Base-by-base conservation (phyloP, 1,284 basidiomycete species). In the Pyrrhoderma lamaoense region DNA sequence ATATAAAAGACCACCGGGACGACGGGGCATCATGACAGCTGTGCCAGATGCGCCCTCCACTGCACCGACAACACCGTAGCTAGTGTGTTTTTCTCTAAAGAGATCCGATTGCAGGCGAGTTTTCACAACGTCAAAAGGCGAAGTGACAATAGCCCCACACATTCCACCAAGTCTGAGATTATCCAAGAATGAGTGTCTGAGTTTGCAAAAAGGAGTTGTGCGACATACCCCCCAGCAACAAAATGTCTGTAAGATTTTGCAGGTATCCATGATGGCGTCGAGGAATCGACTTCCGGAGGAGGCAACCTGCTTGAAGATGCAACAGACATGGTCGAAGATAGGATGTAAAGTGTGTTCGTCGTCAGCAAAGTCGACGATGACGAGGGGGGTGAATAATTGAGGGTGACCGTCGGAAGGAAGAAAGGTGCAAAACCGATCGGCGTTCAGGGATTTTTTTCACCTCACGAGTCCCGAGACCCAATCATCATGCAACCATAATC, bases 101-200 rank as follows among this genome's bases (percentile, higher is more conserved):
- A 97, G 70, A 67, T 87, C 86, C 0, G 93, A 96, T 69, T 99
- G 95, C 8, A 99, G 73, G 3, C 95, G 84, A 23, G 96, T 99
- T 70, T 99, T 99, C 59, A 99, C 94, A 23, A 99, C 92, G 67
- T 99, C 95, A 60, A 99, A 93, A 0, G 95, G 95, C 35, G 92
- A 93, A 0, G 95, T 99, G 8, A 98, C 86, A 58, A 96, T 89
- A 8, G 93, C 93, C 42, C 95, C 96, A 63, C 92, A 92, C 94
- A 99, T 97, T 21, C 95, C 95, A 16, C 95, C 96, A 8, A 95
- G 72, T 25, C 94, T 95, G 58, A 16, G 40, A 21, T 55, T 54
- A 25, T 16, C 19, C 27, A 42, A 8, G 8, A n/a, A 25, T 40
- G 18, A 45, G 19, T 18, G 2, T 16, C 13, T 39, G 37, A n/a